Base-by-base conservation (phyloP, 2,329 filamentous ascomycete genomes). In the Pseudogymnoascus sp. region DNA sequence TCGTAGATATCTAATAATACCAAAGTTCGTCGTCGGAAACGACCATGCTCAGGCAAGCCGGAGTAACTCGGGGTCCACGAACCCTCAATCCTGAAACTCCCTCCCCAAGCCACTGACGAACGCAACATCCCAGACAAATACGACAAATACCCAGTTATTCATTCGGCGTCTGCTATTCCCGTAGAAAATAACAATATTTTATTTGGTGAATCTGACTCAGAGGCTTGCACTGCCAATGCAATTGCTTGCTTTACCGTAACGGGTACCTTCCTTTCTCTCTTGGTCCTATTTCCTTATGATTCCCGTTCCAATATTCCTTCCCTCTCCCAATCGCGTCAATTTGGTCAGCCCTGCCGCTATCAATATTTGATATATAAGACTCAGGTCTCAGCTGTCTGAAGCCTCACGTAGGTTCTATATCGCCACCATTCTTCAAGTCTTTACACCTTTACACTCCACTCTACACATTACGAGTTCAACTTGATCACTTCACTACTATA, bases 341-440 rank as follows among this genome's bases (percentile, higher is more conserved):
- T 19, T 57, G 25, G 10, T 16, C 51, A 57, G 25, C 51, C 51
- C 10, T 34, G 51, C 51, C n/a, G n/a, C 28, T 57, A n/a, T 57
- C 51, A 34, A 13, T 19, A 34, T 16, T 57, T 57, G 25, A 57
- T 57, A 57, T 57, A 57, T 57, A 57, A 57, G 51, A 57, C 51
- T n/a, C 51, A 19, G 25, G 28, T 19, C 51, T 19, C 51, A 57
- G 51, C 25, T 57, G 11, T 51, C n/a, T 31, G 25, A 7, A 57
- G 51, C n/a, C 25, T 34, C 51, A 34, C 34, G 51, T 34, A 57
- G 28, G 51, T 57, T 57, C 25, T 57, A 57, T 57, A 31, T 57
- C 28, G 28, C 28, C 51, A 57, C n/a, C 25, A 57, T 34, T 57
- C 28, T 19, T 57, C 25, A 57, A 34, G 28, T 16, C 25, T 19